A percentile compares a stretch with the other conserved stretches of the same genome.
These are phyloP conservation scores for Dendryphion nanum DNA, from an alignment of 2,329 filamentous ascomycete genomes.

Conservation along the genomic window DNA sequence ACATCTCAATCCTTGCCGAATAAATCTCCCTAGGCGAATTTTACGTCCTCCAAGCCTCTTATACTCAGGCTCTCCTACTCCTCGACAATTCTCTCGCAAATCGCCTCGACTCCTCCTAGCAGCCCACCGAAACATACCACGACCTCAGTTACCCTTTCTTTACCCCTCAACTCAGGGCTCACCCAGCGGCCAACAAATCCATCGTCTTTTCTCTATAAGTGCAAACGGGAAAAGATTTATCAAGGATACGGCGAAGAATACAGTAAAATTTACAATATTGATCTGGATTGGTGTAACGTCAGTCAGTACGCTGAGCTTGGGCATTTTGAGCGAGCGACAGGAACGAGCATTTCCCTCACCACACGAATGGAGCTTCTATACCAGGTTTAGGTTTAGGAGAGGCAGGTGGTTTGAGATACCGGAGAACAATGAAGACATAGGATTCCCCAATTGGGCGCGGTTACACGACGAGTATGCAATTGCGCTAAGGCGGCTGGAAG, in stretches of 20 bases:
- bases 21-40: constrained; percentile 25
- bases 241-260: constrained; percentile 67
- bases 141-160: constrained; percentile 66
- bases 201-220: constrained; percentile 69
- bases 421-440: constrained; percentile 57
- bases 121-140: constrained; percentile 42
- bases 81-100: constrained; percentile 60
- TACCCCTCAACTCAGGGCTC: constrained; percentile 50
- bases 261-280: constrained; percentile 65
- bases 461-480: constrained; percentile 61
- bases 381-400: constrained; percentile 65
- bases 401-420: constrained; percentile 49
- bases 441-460: constrained; percentile 68
- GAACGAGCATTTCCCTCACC: constrained; percentile 80
- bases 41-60: constrained; percentile 18
- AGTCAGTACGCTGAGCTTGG: constrained; percentile 61
- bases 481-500: constrained; percentile 67
- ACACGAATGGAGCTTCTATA: constrained; percentile 73
- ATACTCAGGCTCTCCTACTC: constrained; percentile 17
- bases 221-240: constrained; percentile 69
- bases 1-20: constrained; percentile 10
- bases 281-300: constrained; percentile 65
- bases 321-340: constrained; percentile 69
- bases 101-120: constrained; percentile 52
- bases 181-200: constrained; percentile 50